Evolutionary conservation across 148 eudicot species (phyloP), one percentile per base, ranked within the genome.

Genomic region (Amaranthus cruentus): DNA sequence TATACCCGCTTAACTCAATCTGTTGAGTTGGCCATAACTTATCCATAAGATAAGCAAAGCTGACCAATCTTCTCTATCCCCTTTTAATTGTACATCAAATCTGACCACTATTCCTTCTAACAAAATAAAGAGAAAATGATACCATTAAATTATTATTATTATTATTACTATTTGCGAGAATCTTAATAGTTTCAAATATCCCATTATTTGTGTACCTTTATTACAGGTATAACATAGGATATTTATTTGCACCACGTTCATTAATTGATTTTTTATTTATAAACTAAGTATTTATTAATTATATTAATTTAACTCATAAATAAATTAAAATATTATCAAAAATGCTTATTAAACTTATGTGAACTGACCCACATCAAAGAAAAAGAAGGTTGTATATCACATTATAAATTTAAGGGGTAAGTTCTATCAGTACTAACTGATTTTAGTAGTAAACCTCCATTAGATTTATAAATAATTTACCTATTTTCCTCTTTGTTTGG

Each of bases 171-270:
- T 51, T 49, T 49, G 56, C 18, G 4, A 49, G 44, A 51, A 49
- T 18, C 70, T 67, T 28, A 67, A 38, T 46, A 14, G 13, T 47
- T 44, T 38, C 51, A 48, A 47, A 15, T 49, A 6, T 47, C 5
- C 70, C 56, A 28, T 28, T 28, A 18, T 15, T 15, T 2, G 2
- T 15, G 42, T 53, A 44, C 53, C 70, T 55, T 53, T 75, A 44
- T 53, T 75, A 44, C 44, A 55, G 71, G 64, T 75, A 75, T 28
- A 75, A 47, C 47, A 44, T 56, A 49, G 72, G 56, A 56, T 47
- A 13, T 15, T 54, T 66, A 15, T 28, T 43, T 2, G 28, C 44
- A 60, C 46, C 38, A 60, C 28, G 2, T 60, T 28, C 3, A 6
- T 21, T 58, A 55, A 28, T 28, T 28, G 2, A 28, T 28, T 28